Base-by-base conservation (phyloP, 139 green algal genomes). In the Volvox africanus region DNA sequence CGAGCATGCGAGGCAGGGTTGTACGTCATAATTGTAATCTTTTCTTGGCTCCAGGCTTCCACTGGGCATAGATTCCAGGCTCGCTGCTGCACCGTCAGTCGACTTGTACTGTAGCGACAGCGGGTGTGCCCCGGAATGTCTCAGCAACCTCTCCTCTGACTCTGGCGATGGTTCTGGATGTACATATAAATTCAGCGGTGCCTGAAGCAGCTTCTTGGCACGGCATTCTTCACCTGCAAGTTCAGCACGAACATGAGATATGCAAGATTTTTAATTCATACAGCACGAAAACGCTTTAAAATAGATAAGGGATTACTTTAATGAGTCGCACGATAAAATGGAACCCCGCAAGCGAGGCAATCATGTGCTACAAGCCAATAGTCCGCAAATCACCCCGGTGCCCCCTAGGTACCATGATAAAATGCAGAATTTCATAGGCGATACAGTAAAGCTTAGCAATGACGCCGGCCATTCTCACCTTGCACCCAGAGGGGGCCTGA, bases 111-210 rank as follows among this genome's bases (percentile, higher is more conserved):
- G 75, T 81, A 81, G 75, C 75, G 36, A 61, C 76, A 36, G 76
- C 44, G 44, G 5, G 5, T 55, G 44, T 2, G 76, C 76, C 61
- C 33, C 37, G 9, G 78, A 68, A 67, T 67, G 36, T 16, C 78
- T 35, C 78, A 84, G 78, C 24, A 86, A n/a, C 28, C 80, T 71
- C 50, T 86, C 80, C 13, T 86, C 80, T 1, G 71, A 44, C 21
- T 86, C 80, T 16, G 80, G 80, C 19, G 80, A 86, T 1, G 80
- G 80, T 26, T 86, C 80, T n/a, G 80, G 80, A 22, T 86, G 80
- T 2, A 86, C 50, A 71, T 86, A 86, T 12, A 86, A 44, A 44
- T 86, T 71, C 12, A 71, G 80, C 19, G 78, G 13, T 3, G 62
- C 78, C 30, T 67, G 37, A 26, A 68, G 78, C 16, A 36, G 78